Percentiles rank a stretch among this genome's conserved stretches.
Conservation (phyloP, 441 rosid species). For the Theobroma grandiflorum region DNA sequence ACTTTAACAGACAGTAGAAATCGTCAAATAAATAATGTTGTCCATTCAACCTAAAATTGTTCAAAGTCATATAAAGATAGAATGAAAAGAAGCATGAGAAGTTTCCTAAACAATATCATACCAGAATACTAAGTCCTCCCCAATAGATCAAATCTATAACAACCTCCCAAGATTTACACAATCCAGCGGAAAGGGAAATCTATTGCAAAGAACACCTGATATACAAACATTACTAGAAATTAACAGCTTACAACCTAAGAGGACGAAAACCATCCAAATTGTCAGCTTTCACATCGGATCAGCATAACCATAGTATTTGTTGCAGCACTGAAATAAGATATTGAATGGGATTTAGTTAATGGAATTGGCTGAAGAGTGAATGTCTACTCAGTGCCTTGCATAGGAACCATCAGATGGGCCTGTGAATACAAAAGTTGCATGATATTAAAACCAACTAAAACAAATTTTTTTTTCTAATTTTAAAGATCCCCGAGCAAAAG, state of each 20-base stretch:
- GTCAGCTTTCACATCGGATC: conserved; percentile 17
- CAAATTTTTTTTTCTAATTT: too few relatives aligned
- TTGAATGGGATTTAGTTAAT: conserved; percentile 23
- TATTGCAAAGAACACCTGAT: conserved; percentile 18
- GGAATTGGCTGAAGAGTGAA: conserved; percentile 17
- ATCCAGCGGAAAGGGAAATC: conserved; percentile 19
- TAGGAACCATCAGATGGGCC: conserved; percentile 75
- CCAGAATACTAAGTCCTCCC: conserved; percentile 17
- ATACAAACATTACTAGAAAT: conserved; percentile 31
- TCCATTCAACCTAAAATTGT: conserved; percentile 12
- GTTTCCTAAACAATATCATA: conserved; percentile 17
- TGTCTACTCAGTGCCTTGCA: conserved; percentile 60
- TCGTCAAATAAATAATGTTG: conserved; percentile 15
- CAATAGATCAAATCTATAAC: not conserved
- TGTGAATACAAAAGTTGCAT: conserved; percentile 33
- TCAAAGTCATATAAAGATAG: not conserved
- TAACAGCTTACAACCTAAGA: conserved; percentile 21
- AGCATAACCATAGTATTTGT: conserved; percentile 10
- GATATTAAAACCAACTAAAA: conserved; percentile 22
- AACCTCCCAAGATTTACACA: conserved; percentile 30
- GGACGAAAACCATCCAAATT: conserved; percentile 30
- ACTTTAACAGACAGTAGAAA: not conserved
- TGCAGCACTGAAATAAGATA: conserved; percentile 20
- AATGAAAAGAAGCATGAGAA: conserved; percentile 1
- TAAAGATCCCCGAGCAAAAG: not conserved